Evolutionary conservation across 441 rosid species (phyloP).

Genomic region (Gossypium davidsonii): DNA sequence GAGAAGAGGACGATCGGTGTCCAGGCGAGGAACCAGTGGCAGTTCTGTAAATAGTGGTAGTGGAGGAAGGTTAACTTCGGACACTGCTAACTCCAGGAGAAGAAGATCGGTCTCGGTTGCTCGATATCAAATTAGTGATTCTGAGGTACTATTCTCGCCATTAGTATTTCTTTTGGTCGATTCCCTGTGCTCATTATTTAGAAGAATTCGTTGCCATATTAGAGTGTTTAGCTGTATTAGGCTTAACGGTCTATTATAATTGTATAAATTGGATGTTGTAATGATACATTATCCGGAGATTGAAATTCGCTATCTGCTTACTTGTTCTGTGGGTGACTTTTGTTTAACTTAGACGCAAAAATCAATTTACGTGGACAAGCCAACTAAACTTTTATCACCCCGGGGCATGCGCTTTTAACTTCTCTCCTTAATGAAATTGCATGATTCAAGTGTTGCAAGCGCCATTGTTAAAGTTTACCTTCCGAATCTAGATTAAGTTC

Average conservation of each 20-base stretch:
- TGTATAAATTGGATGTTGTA: neutral
- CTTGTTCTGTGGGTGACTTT: neutral
- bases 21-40: constrained; percentile 45
- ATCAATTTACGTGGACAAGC: neutral
- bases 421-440: neutral
- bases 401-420: neutral
- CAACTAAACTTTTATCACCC: neutral
- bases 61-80: constrained; percentile 43
- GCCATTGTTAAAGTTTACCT: neutral
- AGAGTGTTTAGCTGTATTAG: neutral
- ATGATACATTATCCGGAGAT: neutral
- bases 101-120: constrained; percentile 75
- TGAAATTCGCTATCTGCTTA: neutral
- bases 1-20: constrained; percentile 73
- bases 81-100: constrained; percentile 48
- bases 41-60: constrained; percentile 23
- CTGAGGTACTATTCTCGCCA: constrained; percentile 49
- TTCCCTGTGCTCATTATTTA: neutral
- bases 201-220: neutral
- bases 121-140: constrained; percentile 57
- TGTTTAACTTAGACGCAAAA: neutral
- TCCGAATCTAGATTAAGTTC: neutral
- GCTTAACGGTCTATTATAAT: neutral
- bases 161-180: neutral
- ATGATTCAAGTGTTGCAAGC: neutral